Conservation (phyloP, 2,329 filamentous ascomycete species). For the Penicillium sp. region DNA sequence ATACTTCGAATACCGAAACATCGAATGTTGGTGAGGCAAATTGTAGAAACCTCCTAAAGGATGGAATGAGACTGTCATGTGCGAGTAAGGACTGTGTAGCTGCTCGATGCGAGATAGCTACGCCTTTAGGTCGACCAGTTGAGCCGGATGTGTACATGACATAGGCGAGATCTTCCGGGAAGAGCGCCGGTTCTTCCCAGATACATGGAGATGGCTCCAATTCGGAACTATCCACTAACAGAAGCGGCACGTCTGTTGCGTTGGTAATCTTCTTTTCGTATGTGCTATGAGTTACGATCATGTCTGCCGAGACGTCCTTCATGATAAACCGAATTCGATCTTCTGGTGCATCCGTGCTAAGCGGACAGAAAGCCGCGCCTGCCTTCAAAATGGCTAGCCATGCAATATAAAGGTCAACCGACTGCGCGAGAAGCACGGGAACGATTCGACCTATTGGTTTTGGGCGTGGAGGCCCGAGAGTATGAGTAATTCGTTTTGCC, state of each 20-base stretch:
- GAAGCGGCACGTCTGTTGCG: conserved; percentile 19
- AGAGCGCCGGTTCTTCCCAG: conserved; percentile 20
- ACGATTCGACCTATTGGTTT: conserved; percentile 47
- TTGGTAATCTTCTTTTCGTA: conserved; percentile 21
- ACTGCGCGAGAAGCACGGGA: conserved; percentile 74
- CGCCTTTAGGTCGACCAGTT: conserved; percentile 84
- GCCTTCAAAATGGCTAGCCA: conserved; percentile 74
- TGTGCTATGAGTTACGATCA: conserved; percentile 60
- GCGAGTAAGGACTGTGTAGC: conserved; percentile 78
- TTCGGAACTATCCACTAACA: conserved; percentile 22
- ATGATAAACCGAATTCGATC: conserved; percentile 79
- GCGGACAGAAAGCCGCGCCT: conserved; percentile 80
- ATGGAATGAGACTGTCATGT: conserved; percentile 72
- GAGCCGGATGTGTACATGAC: conserved; percentile 93
- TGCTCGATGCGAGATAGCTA: conserved; percentile 73
- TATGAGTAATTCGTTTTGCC: conserved; percentile 46
- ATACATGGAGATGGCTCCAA: not conserved
- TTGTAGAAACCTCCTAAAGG: conserved; percentile 76
- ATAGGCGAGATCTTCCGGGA: conserved; percentile 60
- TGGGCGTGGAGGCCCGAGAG: conserved; percentile 21
- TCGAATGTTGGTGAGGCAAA: conserved; percentile 93
- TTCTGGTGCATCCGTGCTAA: conserved; percentile 71
- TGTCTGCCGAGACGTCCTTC: conserved; percentile 65
- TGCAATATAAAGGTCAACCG: conserved; percentile 70
- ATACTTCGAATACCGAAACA: conserved; percentile 91